Evolutionary conservation across 176 grass and related monocot genomes (phyloP), one percentile per base, ranked within the genome.

Genomic region (Raddia guianensis): DNA sequence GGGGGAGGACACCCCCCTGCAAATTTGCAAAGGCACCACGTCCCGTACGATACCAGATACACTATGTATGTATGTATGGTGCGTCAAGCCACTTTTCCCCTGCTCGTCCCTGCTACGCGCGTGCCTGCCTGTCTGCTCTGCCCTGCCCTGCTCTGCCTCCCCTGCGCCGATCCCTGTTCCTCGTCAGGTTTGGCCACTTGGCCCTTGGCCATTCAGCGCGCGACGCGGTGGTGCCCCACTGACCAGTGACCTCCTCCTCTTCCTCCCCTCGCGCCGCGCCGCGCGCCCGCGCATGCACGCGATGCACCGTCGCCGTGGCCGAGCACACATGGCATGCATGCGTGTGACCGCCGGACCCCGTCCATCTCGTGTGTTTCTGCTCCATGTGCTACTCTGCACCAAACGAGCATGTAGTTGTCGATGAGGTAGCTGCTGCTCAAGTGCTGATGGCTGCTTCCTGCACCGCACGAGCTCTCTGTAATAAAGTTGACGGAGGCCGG

Each of bases 31-130:
- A 44, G 49, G 55, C 27, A 50, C 13, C 9, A 18, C 8, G 52
- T 12, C 7, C 49, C 59, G 81, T 83, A 66, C 50, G 72, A 62
- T 13, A 75, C 72, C 14, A 49, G 43, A 48, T 67, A 13, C 4
- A 34, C 56, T 6, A 63, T 63, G 60, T 3, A 1, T 63, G 60
- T 3, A 1, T 14, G 19, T 15, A 18, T 12, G 49, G 72, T 52
- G 5, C 49, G 3, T 5, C 50, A 44, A 2, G 43, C 49, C 9
- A 68, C 37, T 47, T 47, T 37, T 33, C 15, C 20, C 18, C 15
- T 34, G 7, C 7, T n/a, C 15, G 7, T 12, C 12, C 15, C 79
- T n/a, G 68, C 18, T 5, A n/a, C 49, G 81, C 49, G 72, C 57
- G 61, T 40, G 37, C 37, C 37, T 40, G 37, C 37, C 37, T 40